A percentile compares a stretch with the other conserved stretches of the same genome.
phyloP scores from a whole-genome alignment of 2,329 filamentous ascomycete species.

The Cryphonectria nitschkei region DNA sequence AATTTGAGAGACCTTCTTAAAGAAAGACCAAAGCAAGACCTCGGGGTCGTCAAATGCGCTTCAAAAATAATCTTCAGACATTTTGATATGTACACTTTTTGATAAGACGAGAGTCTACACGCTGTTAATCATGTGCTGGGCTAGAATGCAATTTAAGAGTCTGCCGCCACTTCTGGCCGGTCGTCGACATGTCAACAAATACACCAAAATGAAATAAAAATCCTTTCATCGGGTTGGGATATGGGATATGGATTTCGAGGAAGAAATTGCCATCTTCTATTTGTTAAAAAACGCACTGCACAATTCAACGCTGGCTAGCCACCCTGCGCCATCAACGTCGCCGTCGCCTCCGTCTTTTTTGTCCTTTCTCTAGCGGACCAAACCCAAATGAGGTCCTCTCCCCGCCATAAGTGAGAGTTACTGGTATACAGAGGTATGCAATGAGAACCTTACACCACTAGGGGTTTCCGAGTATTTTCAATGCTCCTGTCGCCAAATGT shows the following conservation, averaged over 20 bases:
- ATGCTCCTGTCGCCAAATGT: conserved; percentile 4
- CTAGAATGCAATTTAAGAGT: neutral
- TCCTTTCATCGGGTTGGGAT: neutral
- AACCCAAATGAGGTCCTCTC: conserved; percentile 2
- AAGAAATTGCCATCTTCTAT: conserved; percentile 4
- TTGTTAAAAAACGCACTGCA: conserved; percentile 10
- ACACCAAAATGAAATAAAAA: neutral
- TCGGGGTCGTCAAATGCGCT: conserved; percentile 20
- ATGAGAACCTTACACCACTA: conserved; percentile 10
- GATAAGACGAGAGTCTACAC: neutral
- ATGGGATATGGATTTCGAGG: neutral
- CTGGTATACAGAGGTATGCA: conserved; percentile 21
- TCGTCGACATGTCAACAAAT: neutral
- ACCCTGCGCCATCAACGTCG: conserved; percentile 4
- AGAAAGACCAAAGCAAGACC: conserved; percentile 16
- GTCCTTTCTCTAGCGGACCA: neutral
- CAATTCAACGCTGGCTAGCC: conserved; percentile 16
- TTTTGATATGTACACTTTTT: neutral
- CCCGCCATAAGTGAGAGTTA: conserved; percentile 9
- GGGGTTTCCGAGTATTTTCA: conserved; percentile 10
- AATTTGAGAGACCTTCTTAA: conserved; percentile 5
- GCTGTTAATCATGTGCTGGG: neutral
- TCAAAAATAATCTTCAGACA: neutral
- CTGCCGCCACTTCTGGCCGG: neutral
- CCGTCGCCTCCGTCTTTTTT: neutral